Base-by-base conservation (phyloP, 2,329 filamentous ascomycete genomes). In the Penicillium oxalicum region DNA sequence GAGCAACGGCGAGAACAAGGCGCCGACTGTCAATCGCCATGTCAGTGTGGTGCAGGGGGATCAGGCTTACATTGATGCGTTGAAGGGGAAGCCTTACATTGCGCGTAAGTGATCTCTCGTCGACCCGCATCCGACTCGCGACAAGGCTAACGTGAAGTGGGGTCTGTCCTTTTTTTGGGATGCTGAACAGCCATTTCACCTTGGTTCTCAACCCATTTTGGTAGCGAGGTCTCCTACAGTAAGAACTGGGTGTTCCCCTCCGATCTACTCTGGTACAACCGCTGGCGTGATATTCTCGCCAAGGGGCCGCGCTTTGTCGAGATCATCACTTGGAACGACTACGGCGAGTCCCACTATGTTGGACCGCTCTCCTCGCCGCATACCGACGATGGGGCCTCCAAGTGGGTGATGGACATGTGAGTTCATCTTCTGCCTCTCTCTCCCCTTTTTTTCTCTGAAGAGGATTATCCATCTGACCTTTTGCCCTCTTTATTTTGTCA, bases 261-360 rank as follows among this genome's bases (percentile, higher is more conserved):
- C 11, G 72, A 76, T 45, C 54, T 69, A 7, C 59, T 75, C 4
- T 76, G 73, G 73, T 70, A 67, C 37, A 55, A 71, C 9, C 69
- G 71, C 24, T 73, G 71, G 70, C 51, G 61, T 8, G 58, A 73
- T 47, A 70, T 78, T 18, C 53, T 77, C 9, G 55, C 60, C 5
- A 56, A 76, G n/a, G 62, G 70, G 12, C 76, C 77, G 12, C 68
- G 72, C 4, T 78, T 77, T 48, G 62, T 81, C 5, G 68, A 75
- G 50, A 73, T 75, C 38, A 60, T 74, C 9, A 71, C 71, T 5
- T 75, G 72, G 73, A 75, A 75, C 44, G 73, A 81, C 57, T 80
- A 75, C 42, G 78, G 78, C 32, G 78, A 80, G 57, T 77, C 72
- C 12, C 77, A 81, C 55, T 79, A 81, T 55, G 69, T 79, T 13